Evolutionary conservation across 148 eudicot genomes (phyloP).

Genomic region (Vaccinium vitisidaea): DNA sequence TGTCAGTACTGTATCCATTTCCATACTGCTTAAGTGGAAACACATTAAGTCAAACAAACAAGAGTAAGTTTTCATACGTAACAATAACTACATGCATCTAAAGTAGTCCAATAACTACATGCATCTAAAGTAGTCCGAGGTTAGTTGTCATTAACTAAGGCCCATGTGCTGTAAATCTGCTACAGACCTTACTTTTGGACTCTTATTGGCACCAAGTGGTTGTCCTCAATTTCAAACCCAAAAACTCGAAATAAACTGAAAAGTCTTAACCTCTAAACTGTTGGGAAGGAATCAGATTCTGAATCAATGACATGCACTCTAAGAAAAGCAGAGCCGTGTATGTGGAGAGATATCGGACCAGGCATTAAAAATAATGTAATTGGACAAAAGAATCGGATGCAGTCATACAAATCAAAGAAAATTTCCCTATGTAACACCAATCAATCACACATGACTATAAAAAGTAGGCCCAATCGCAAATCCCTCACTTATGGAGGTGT

Average conservation of each 20-base stretch:
- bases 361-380: neutral
- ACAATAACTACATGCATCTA: neutral
- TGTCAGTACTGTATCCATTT: neutral
- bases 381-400: neutral
- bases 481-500: neutral
- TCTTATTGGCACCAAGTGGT: neutral
- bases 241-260: neutral
- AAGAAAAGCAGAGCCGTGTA: neutral
- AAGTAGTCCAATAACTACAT: neutral
- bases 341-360: neutral
- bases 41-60: neutral
- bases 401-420: neutral
- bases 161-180: neutral
- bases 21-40: neutral
- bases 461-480: neutral
- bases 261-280: neutral
- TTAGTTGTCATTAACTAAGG: neutral
- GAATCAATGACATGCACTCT: neutral
- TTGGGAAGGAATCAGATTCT: slow-evolving; percentile 29
- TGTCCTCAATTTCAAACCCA: neutral
- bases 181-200: neutral
- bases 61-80: neutral
- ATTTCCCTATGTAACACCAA: neutral
- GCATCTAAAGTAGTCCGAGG: neutral
- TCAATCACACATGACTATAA: neutral